Evolutionary conservation across 2,329 filamentous ascomycete genomes (phyloP).

Genomic region (Penicillium polonicum): DNA sequence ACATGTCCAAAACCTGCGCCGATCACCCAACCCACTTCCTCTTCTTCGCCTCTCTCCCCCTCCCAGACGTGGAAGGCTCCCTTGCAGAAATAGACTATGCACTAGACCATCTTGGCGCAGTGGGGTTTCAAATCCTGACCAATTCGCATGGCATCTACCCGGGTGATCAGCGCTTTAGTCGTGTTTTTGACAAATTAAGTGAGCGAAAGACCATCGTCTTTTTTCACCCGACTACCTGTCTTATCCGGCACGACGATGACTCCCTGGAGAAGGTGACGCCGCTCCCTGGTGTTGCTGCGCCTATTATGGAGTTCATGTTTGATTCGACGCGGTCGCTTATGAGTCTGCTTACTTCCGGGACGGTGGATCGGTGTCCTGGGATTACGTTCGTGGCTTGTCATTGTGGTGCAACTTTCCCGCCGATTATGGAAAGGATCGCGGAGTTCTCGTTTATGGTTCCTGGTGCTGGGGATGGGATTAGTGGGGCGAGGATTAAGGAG

Average conservation of each 20-base stretch:
- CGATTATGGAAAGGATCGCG: conserved; percentile 23
- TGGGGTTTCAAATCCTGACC: conserved; percentile 54
- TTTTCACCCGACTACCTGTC: conserved; percentile 52
- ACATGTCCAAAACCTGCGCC: conserved; percentile 26
- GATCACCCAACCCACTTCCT: conserved; percentile 43
- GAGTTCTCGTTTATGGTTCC: conserved; percentile 15
- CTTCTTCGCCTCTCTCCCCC: conserved; percentile 55
- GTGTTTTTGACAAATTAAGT: conserved; percentile 52
- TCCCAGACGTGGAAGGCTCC: conserved; percentile 51
- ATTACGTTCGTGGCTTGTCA: conserved; percentile 27
- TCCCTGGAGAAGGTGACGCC: conserved; percentile 14
- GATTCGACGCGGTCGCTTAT: conserved; percentile 27
- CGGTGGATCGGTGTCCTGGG: conserved; percentile 19
- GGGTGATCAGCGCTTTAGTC: conserved; percentile 47
- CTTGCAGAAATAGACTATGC: conserved; percentile 50
- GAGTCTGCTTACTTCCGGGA: conserved; percentile 26
- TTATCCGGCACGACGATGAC: conserved; percentile 1
- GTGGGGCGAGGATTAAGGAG: conserved; percentile 14
- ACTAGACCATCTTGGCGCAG: conserved; percentile 45
- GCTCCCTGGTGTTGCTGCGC: conserved; percentile 18
- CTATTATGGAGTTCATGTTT: conserved; percentile 32
- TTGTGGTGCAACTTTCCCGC: conserved; percentile 35
- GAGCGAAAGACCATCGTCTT: conserved; percentile 50
- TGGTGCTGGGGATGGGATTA: conserved; percentile 2
- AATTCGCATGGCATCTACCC: conserved; percentile 56